A percentile compares a stretch with the other conserved stretches of the same genome.
Evolutionary conservation across 208 protist genomes (phyloP).

Genomic region (Trichomonas gallinae): DNA sequence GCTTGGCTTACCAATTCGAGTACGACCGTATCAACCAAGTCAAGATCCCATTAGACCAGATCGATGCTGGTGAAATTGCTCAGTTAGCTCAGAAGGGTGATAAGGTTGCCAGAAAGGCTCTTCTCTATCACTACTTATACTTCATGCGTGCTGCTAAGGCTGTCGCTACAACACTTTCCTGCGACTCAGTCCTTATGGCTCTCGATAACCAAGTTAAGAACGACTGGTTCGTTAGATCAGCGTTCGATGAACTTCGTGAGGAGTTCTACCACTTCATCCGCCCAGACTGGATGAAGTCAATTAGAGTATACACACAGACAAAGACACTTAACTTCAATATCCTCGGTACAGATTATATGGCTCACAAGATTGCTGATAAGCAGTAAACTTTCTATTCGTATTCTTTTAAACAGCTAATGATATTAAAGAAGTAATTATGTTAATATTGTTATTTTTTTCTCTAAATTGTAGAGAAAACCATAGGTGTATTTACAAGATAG

Average conservation of each 20-base stretch:
- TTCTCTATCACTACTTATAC: background rate
- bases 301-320: background rate
- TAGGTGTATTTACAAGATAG: no score
- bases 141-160: background rate
- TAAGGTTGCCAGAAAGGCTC: background rate
- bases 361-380: constrained; percentile 4
- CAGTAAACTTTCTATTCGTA: background rate
- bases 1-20: background rate
- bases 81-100: background rate
- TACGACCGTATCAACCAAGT: no score
- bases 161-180: background rate
- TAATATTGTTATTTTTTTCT: no score
- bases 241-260: background rate
- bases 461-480: no score
- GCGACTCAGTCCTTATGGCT: background rate
- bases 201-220: constrained; percentile 22
- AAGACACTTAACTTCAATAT: constrained; percentile 10
- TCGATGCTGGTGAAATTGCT: background rate
- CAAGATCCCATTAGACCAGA: background rate
- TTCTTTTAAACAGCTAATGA: no score
- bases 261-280: background rate
- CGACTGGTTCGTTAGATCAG: background rate
- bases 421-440: no score
- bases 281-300: background rate
- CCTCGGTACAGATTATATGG: background rate